Evolutionary conservation across 495 filamentous ascomycete species (phyloP).

Genomic region (Neurospora sp.): DNA sequence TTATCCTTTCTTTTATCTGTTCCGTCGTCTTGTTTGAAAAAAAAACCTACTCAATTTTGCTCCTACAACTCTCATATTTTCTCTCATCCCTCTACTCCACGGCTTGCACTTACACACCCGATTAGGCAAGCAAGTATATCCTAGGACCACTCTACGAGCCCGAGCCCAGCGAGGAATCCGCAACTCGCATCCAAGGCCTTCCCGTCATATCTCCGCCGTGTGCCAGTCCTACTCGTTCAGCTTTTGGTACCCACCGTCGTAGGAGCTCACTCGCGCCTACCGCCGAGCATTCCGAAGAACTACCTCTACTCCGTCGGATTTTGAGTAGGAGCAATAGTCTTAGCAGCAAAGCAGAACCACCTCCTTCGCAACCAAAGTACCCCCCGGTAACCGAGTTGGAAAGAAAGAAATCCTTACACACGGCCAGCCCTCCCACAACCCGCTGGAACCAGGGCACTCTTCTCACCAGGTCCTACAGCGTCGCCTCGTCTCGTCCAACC

Average conservation of each 20-base stretch:
- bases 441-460: conserved; percentile 23
- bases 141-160: conserved; percentile 41
- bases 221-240: conserved; percentile 14
- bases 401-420: conserved; percentile 10
- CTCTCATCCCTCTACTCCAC: not conserved
- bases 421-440: conserved; percentile 13
- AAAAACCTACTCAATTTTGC: not conserved
- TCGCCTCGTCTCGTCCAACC: conserved; percentile 13
- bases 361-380: conserved; percentile 4
- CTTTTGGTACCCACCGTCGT: not conserved
- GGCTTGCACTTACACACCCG: not conserved
- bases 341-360: conserved; percentile 3
- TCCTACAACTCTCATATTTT: not conserved
- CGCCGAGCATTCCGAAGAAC: conserved; percentile 6
- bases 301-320: conserved; percentile 10
- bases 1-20: not conserved
- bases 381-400: conserved; percentile 5
- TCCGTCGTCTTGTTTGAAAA: not conserved
- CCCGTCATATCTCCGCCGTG: conserved; percentile 25
- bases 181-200: conserved; percentile 11
- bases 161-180: conserved; percentile 20
- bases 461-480: conserved; percentile 15
- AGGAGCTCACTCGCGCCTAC: not conserved
- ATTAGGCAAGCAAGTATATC: conserved; percentile 43
- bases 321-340: conserved; percentile 13